Evolutionary conservation across 2,329 filamentous ascomycete genomes (phyloP).

Genomic region (Cordyceps sp.): DNA sequence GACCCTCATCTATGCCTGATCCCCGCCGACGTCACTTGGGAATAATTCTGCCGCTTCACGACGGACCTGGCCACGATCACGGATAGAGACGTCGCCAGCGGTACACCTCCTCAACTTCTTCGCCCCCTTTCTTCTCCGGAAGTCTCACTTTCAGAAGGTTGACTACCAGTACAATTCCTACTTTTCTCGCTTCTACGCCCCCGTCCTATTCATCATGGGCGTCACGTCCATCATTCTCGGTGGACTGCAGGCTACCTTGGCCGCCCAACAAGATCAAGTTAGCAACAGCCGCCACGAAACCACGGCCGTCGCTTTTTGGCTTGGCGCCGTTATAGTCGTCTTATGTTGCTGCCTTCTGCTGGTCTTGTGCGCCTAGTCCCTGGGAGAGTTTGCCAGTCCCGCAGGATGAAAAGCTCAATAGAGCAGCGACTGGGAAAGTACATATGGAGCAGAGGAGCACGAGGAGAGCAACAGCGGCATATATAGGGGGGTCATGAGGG

Average conservation of each 20-base stretch:
- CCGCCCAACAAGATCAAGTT: neutral
- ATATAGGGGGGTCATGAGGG: too few species aligned
- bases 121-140: conserved; percentile 6
- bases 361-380: too few species aligned
- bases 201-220: conserved; percentile 9
- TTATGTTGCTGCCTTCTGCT: too few species aligned
- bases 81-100: conserved; percentile 12
- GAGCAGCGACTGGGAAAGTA: too few species aligned
- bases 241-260: conserved; percentile 3
- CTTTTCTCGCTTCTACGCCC: conserved; percentile 9
- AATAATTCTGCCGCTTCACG: conserved; percentile 14
- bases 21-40: conserved; percentile 9
- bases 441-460: too few species aligned
- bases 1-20: conserved; percentile 12
- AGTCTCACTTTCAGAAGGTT: conserved; percentile 8
- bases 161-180: conserved; percentile 9
- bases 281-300: neutral
- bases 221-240: conserved; percentile 8
- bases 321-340: too few species aligned
- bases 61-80: conserved; percentile 8
- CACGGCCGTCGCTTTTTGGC: too few species aligned
- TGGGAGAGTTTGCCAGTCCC: too few species aligned
- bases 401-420: too few species aligned
- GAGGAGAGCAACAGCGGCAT: too few species aligned
- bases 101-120: conserved; percentile 17